Base-by-base conservation (phyloP, 2,329 filamentous ascomycete genomes). In the Phialemoniopsis sp. region DNA sequence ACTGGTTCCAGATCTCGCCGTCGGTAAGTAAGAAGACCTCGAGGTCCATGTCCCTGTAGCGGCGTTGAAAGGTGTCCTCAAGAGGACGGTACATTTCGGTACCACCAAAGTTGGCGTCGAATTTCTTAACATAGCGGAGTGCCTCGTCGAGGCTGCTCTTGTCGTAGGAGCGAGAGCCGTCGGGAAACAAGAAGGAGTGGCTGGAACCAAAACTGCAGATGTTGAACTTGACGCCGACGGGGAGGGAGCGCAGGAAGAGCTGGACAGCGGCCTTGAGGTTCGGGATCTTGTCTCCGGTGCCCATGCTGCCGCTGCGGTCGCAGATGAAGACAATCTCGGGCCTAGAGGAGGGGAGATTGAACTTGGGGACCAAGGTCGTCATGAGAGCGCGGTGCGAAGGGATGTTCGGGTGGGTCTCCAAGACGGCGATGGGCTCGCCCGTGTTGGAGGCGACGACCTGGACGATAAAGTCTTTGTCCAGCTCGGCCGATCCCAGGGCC, bases 321-420 rank as follows among this genome's bases (percentile, higher is more conserved):
- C 80, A 83, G 5, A 89, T 63, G 47, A 89, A 88, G 14, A 89
- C 76, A 16, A 89, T 72, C 53, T 89, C 85, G 4, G 69, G 66
- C 39, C 56, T 59, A 8, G 70, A 65, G 0, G 70, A 54, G 0
- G 78, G 76, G 0, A 87, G 62, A n/a, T 68, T 66, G 59, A 87
- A 87, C 45, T 78, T 81, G 3, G 85, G 85, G 0, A 88, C 81
- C 1, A 89, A 63, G 0, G 83, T 86, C 1, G 75, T 65, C 82
- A 89, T 87, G 42, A 89, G 54, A 1, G 84, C 82, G 4, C 78
- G 70, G 36, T 85, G 80, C 39, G 77, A 67, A 0, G 73, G 64
- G 3, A 85, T 66, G 0, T 63, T 73, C 0, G 82, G 73, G 47
- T 89, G 84, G 0, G 64, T 72, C 55, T 89, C 85, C 2, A 89